phyloP scores from a whole-genome alignment of 2,329 filamentous ascomycete genomes.

The Metarhizium album region DNA sequence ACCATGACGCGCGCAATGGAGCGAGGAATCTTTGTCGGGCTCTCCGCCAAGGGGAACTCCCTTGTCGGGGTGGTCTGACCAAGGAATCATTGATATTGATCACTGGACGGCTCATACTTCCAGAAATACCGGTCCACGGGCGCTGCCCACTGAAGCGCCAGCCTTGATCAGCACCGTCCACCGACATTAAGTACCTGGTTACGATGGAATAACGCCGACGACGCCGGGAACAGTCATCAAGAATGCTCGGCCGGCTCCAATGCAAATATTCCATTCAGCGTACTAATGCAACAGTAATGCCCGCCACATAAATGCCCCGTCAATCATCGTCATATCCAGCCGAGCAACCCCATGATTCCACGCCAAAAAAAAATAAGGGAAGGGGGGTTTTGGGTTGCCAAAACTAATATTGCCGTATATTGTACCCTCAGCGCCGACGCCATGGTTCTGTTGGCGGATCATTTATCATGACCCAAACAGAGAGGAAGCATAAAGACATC shows the following conservation, averaged over 20 bases:
- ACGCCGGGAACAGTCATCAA: neutral
- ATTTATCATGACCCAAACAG: neutral
- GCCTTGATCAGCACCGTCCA: neutral
- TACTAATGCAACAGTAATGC: slow-evolving; percentile 3
- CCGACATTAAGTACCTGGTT: neutral
- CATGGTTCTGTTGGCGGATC: neutral
- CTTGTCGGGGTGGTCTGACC: no score
- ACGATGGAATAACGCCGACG: neutral
- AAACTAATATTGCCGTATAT: neutral
- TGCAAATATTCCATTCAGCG: slow-evolving; percentile 1
- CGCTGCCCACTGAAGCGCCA: neutral
- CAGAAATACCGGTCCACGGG: no score
- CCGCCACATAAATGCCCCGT: slow-evolving; percentile 1
- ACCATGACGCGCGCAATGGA: no score
- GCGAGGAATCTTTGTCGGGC: no score
- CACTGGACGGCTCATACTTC: no score
- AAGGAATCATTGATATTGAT: no score
- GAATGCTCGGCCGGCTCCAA: neutral
- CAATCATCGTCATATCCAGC: neutral
- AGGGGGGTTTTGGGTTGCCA: no score
- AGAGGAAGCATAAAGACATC: neutral
- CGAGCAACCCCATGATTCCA: neutral
- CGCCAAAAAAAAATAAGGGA: no score
- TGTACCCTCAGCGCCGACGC: neutral
- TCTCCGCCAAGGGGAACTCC: no score